These are phyloP conservation scores for Tinospora cordifolia DNA, from an alignment of 164 flowering plant genomes.

Conservation along the genomic window DNA sequence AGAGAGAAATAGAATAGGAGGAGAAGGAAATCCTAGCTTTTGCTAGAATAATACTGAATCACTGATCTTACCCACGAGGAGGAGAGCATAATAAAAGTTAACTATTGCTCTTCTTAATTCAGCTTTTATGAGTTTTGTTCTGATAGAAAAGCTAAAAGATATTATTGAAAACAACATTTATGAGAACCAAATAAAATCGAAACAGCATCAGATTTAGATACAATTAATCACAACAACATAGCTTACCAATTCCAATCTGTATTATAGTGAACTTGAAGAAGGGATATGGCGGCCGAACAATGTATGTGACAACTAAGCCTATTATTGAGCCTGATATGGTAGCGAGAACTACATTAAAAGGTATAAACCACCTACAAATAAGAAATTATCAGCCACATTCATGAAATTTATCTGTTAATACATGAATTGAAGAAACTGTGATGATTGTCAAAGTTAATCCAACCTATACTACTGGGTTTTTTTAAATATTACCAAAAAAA, in stretches of 20 bases:
- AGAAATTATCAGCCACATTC: constrained; percentile 1
- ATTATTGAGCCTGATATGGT: constrained; percentile 76
- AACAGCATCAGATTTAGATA: background rate
- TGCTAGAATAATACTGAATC: too few species aligned
- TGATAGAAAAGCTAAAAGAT: background rate
- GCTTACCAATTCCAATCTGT: constrained; percentile 85
- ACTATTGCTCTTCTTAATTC: too few species aligned
- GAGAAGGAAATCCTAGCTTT: too few species aligned
- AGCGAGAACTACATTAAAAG: constrained; percentile 66
- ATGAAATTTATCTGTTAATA: background rate
- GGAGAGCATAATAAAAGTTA: too few species aligned
- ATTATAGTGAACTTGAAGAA: constrained; percentile 84
- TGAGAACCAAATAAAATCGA: background rate
- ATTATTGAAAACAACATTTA: background rate
- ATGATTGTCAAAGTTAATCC: background rate
- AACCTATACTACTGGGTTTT: background rate
- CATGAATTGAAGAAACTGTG: background rate
- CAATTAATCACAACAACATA: background rate
- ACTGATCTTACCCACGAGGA: too few species aligned
- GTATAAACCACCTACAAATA: constrained; percentile 93
- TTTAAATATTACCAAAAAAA: too few species aligned
- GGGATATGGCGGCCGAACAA: constrained; percentile 85
- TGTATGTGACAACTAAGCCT: constrained; percentile 61
- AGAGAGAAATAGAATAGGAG: too few species aligned
- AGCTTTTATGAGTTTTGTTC: too few species aligned